Percentiles rank a stretch among this genome's conserved stretches.
Evolutionary conservation across 139 green algal genomes (phyloP).

Genomic region (Chlorella sp.): DNA sequence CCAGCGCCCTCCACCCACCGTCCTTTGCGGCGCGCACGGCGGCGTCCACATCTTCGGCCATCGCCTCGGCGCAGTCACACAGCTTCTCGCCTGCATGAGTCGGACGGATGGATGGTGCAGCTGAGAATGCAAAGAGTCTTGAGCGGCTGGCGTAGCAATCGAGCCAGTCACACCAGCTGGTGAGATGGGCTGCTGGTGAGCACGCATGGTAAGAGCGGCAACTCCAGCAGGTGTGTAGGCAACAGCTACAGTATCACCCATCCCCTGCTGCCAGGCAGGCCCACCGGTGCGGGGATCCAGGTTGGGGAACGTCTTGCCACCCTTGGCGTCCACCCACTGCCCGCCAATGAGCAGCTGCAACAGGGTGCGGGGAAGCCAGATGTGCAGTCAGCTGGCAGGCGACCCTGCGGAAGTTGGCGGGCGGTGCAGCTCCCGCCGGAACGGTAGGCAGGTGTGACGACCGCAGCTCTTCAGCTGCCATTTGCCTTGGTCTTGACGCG

Average conservation of each 20-base stretch:
- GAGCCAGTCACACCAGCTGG: background rate
- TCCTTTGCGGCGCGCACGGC: conserved; percentile 69
- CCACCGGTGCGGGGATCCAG: conserved; percentile 72
- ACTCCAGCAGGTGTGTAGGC: too few relatives aligned
- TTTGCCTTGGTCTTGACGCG: conserved; percentile 14
- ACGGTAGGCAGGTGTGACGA: too few relatives aligned
- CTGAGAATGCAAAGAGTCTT: too few relatives aligned
- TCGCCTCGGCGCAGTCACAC: conserved; percentile 58
- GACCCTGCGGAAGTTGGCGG: background rate
- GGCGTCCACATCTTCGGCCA: conserved; percentile 68
- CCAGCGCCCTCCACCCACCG: background rate
- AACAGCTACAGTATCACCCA: too few relatives aligned
- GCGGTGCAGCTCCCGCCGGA: background rate
- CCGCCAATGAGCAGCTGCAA: conserved; percentile 73
- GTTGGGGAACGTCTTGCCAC: conserved; percentile 45
- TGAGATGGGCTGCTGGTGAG: too few relatives aligned
- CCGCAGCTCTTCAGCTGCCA: too few relatives aligned
- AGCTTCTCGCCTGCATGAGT: conserved; percentile 13
- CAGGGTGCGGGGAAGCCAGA: background rate
- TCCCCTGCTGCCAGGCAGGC: too few relatives aligned
- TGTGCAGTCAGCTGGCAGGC: background rate
- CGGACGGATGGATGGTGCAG: too few relatives aligned
- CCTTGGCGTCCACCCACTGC: conserved; percentile 60
- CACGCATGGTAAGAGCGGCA: too few relatives aligned
- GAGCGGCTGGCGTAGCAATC: background rate